Evolutionary conservation across 2,329 filamentous ascomycete species (phyloP), one percentile per base, ranked within the genome.

Genomic region (Ophiostoma sp.): DNA sequence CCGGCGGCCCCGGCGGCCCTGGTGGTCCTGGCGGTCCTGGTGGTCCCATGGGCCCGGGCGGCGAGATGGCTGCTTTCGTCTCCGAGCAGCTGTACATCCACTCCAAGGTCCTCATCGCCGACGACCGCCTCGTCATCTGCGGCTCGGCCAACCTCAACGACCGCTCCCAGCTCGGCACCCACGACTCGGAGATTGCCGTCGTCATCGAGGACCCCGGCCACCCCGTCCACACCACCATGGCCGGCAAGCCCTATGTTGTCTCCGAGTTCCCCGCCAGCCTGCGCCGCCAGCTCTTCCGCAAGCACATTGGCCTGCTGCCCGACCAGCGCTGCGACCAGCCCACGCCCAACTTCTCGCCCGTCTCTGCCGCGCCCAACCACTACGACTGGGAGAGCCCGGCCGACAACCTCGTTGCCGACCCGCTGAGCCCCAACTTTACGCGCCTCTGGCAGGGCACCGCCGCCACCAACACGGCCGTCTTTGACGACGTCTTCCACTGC

Each of bases 121-220:
- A 96, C 76, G 93, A 96, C 77, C 85, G 87, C 8, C 84, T 91
- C 67, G 91, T 93, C 71, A 94, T 96, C 74, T 94, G 91, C 77
- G 93, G 93, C 73, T 92, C 80, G 15, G 84, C 74, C 73, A 85
- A 85, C 75, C 79, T 86, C 71, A 86, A 88, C 76, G 83, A 86
- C 75, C 82, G 85, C 71, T 94, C 90, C 3, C 91, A 97, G 80
- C 86, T 96, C 4, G 93, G 93, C 52, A 85, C 86, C 71, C 93
- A 96, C 79, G 93, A 97, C 80, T 93, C 90, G 0, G 93, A 97
- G 78, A 93, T 96, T 70, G 92, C 92, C 27, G 90, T 96, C 73
- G 85, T 96, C 72, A 91, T 96, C 76, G 90, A 95, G 79, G 93
- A 96, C 77, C 86, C 87, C 3, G 86, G 88, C 1, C 71, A 74